Conservation (phyloP, 2,329 filamentous ascomycete genomes). For the Trichoderma aggressivum region DNA sequence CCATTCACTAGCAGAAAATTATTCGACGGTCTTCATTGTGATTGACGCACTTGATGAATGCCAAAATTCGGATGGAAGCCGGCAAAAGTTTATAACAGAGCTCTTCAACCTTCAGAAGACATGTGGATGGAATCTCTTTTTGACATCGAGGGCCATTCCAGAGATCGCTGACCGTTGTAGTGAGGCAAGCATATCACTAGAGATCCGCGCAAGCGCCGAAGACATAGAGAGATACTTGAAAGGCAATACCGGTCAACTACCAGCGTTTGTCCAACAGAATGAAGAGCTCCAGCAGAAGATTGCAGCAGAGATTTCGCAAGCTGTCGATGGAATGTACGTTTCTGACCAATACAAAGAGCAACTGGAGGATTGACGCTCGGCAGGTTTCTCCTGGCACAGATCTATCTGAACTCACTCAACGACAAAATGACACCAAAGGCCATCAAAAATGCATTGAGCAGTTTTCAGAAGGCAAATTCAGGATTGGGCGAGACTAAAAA, state of each 20-base stretch:
- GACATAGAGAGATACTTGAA: background rate
- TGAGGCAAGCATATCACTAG: background rate
- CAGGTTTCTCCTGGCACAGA: background rate
- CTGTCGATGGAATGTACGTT: background rate
- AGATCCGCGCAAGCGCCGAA: background rate
- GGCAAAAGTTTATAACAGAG: background rate
- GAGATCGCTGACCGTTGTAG: background rate
- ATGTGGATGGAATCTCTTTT: background rate
- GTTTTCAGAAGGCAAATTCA: background rate
- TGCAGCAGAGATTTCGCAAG: background rate
- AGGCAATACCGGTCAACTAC: background rate
- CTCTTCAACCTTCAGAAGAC: background rate
- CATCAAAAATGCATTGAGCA: background rate
- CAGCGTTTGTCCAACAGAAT: background rate
- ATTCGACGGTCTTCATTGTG: background rate
- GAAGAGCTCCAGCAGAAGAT: background rate
- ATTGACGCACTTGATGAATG: slow-evolving; percentile 13
- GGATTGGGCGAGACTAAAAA: background rate
- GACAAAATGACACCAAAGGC: background rate
- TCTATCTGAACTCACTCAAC: background rate
- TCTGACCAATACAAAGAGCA: background rate
- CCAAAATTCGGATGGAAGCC: background rate
- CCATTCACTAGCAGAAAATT: background rate
- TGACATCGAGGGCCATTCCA: slow-evolving; percentile 23
- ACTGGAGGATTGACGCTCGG: background rate